Conservation (phyloP, 176 grass and related monocot genomes). For the Bromus sterilis region DNA sequence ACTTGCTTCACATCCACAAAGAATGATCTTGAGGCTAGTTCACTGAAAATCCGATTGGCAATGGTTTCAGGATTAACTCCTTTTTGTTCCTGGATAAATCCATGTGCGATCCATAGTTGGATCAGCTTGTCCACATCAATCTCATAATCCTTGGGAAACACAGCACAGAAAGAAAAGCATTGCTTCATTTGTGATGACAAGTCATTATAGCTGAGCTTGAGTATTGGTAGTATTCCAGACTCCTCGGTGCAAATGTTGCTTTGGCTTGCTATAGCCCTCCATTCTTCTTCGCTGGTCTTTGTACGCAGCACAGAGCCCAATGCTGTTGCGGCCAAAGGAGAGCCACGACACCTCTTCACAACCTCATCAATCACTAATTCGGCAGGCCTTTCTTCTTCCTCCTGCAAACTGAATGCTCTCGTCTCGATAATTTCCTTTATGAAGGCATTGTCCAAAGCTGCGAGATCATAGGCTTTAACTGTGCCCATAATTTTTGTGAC, state of each 20-base stretch:
- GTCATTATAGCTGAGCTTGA: not conserved
- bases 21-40: not conserved
- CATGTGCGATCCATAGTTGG: not conserved
- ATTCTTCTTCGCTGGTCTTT: constrained; percentile 1
- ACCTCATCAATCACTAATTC: not conserved
- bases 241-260: not conserved
- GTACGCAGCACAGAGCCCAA: not conserved
- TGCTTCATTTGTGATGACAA: not conserved
- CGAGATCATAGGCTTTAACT: not conserved
- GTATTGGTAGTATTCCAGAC: not conserved
- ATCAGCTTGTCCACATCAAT: not conserved
- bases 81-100: not conserved
- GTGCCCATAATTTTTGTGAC: not conserved
- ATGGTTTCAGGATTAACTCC: not conserved
- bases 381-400: not conserved
- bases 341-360: not conserved
- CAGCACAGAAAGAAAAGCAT: not conserved
- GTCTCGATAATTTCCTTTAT: not conserved
- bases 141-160: not conserved
- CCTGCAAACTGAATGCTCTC: not conserved
- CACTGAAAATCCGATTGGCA: not conserved
- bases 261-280: not conserved
- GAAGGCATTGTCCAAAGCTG: not conserved
- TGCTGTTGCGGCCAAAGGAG: not conserved
- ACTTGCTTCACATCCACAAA: not conserved